Evolutionary conservation across 2,329 filamentous ascomycete genomes (phyloP).

Genomic region (Colletotrichum cuscutae): DNA sequence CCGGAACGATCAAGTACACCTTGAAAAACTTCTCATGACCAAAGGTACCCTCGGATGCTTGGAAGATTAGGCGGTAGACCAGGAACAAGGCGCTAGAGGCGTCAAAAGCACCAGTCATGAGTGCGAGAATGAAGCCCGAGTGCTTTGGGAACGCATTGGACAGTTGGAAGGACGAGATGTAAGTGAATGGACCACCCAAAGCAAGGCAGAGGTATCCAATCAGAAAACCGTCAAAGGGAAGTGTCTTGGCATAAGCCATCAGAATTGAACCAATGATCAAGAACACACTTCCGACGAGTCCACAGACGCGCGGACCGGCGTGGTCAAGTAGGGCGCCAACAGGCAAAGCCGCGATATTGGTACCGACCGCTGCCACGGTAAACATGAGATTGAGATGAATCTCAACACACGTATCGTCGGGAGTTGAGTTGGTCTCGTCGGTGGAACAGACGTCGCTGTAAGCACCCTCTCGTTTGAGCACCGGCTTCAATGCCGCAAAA

Average conservation of each 20-base stretch:
- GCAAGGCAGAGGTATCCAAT: conserved; percentile 81
- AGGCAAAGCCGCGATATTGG: conserved; percentile 87
- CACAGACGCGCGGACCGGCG: conserved; percentile 81
- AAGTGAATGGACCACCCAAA: conserved; percentile 83
- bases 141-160: conserved; percentile 84
- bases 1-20: conserved; percentile 76
- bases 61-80: conserved; percentile 76
- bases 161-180: conserved; percentile 85
- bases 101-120: conserved; percentile 86
- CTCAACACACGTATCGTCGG: conserved; percentile 59
- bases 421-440: conserved; percentile 35
- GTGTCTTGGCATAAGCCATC: conserved; percentile 72
- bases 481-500: conserved; percentile 85
- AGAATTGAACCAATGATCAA: conserved; percentile 76
- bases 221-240: conserved; percentile 80
- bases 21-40: conserved; percentile 77
- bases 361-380: conserved; percentile 86
- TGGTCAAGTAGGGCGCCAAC: conserved; percentile 87
- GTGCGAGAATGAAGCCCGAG: conserved; percentile 82
- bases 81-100: conserved; percentile 83
- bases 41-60: conserved; percentile 64
- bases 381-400: conserved; percentile 89
- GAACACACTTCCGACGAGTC: conserved; percentile 75
- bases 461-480: conserved; percentile 78
- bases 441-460: conserved; percentile 71